phyloP scores from a whole-genome alignment of 2,329 filamentous ascomycete genomes.

The Daldinia sp. region DNA sequence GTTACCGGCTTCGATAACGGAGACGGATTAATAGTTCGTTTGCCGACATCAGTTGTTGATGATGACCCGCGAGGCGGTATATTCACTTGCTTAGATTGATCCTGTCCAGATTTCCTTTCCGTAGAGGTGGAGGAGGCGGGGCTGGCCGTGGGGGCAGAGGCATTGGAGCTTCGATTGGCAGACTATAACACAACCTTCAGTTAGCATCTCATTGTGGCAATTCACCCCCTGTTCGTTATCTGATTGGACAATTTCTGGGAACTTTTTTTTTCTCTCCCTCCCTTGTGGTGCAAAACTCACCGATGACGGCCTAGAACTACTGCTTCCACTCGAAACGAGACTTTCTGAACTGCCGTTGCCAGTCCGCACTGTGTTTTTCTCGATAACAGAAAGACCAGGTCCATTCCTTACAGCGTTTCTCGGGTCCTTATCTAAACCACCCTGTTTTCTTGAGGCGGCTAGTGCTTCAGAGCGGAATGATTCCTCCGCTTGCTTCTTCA shows the following conservation, averaged over 20 bases:
- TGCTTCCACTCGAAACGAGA: slow-evolving; percentile 68
- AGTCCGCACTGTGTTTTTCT: slow-evolving; percentile 52
- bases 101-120: slow-evolving; percentile 62
- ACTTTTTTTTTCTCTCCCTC: slow-evolving; percentile 18
- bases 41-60: slow-evolving; percentile 72
- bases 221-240: slow-evolving; percentile 42
- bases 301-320: slow-evolving; percentile 71
- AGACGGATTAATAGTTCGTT: slow-evolving; percentile 75
- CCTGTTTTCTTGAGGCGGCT: slow-evolving; percentile 48
- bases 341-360: slow-evolving; percentile 75
- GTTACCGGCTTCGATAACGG: slow-evolving; percentile 79
- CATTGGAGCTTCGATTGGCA: slow-evolving; percentile 68
- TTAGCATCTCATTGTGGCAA: slow-evolving; percentile 60
- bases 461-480: slow-evolving; percentile 51
- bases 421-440: slow-evolving; percentile 54
- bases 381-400: slow-evolving; percentile 50
- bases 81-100: slow-evolving; percentile 67
- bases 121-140: slow-evolving; percentile 63
- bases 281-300: slow-evolving; percentile 63
- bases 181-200: slow-evolving; percentile 61
- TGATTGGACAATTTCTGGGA: slow-evolving; percentile 60
- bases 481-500: slow-evolving; percentile 54
- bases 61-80: slow-evolving; percentile 73
- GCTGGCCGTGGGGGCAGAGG: slow-evolving; percentile 63
- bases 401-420: slow-evolving; percentile 55